Evolutionary conservation across 805 yeast genomes (phyloP), one percentile per base, ranked within the genome.

Genomic region (Metschnikowia vanudenii): DNA sequence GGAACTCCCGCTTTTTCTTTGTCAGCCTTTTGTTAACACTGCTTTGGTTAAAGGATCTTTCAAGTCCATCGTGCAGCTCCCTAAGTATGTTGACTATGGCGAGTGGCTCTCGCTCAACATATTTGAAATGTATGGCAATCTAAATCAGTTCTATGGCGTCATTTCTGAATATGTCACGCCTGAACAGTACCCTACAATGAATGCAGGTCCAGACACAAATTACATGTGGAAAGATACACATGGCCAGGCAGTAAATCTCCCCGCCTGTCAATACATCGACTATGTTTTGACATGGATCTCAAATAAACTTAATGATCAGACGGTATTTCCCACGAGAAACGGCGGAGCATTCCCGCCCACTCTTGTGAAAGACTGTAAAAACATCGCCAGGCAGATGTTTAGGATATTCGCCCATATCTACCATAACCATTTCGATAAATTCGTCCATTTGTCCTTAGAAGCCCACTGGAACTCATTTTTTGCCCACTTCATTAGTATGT

Each of bases 381-480:
- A 90, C 61, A 91, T 94, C 17, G 83, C 84, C 61, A 75, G 90
- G 52, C 98, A 94, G 62, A 86, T 94, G 89, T 90, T 94, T 62
- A 78, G 98, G 55, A 88, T 94, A 13, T 91, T 92, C 69, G 99
- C 99, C 3, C 96, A 91, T 62, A 82, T 94, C 32, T 94, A 91
- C 64, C 88, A 89, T 68, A 89, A 90, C 64, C 99, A 94, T 64
- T 94, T 90, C 66, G 99, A 92, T 55, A 89, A 85, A 61, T 79
- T 92, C 19, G 82, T 92, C n/a, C 97, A 94, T 64, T 68, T 94
- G 49, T 84, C 96, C 1, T 67, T 94, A 49, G 99, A 94, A 63
- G 97, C 98, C 0, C 98, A 94, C 64, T 94, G 96, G 96, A 94
- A 94, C 65, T 91, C 98, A 3, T 88, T 91, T 57, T 94, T 95